These are phyloP conservation scores for Cardamine occulta DNA, from an alignment of 345 rosid genomes.

Conservation along the genomic window DNA sequence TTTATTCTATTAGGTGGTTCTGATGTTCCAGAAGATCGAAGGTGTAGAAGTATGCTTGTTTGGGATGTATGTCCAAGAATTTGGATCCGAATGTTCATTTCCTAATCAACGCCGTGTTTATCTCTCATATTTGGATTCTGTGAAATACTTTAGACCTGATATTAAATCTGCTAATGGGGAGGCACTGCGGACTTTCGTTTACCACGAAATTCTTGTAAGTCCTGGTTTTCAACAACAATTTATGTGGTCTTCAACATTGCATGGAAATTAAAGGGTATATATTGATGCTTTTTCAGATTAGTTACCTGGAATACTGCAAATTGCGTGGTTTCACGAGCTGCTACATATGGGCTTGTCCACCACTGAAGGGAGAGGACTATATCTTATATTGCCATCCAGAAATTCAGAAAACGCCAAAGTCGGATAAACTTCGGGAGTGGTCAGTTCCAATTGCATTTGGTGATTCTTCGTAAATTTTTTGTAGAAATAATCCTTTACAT, in stretches of 20 bases:
- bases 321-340: conserved; percentile 98
- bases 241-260: conserved; percentile 16
- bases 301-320: conserved; percentile 98
- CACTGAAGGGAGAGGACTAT: conserved; percentile 98
- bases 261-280: conserved; percentile 21
- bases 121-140: conserved; percentile 97
- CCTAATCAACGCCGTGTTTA: conserved; percentile 99
- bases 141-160: conserved; percentile 97
- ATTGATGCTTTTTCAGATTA: conserved; percentile 61
- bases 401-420: conserved; percentile 98
- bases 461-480: neutral
- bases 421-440: conserved; percentile 99
- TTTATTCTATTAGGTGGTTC: conserved; percentile 62
- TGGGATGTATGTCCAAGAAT: conserved; percentile 99
- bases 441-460: conserved; percentile 50
- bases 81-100: conserved; percentile 85
- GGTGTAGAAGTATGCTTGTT: conserved; percentile 99
- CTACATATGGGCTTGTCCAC: conserved; percentile 99
- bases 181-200: conserved; percentile 96
- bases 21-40: conserved; percentile 97
- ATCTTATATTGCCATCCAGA: conserved; percentile 99
- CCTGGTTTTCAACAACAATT: conserved; percentile 6
- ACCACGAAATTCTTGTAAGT: conserved; percentile 95
- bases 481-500: neutral
- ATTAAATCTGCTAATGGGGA: conserved; percentile 88